Base-by-base conservation (phyloP, 805 yeast species). In the Metschnikowia bowlesiae region DNA sequence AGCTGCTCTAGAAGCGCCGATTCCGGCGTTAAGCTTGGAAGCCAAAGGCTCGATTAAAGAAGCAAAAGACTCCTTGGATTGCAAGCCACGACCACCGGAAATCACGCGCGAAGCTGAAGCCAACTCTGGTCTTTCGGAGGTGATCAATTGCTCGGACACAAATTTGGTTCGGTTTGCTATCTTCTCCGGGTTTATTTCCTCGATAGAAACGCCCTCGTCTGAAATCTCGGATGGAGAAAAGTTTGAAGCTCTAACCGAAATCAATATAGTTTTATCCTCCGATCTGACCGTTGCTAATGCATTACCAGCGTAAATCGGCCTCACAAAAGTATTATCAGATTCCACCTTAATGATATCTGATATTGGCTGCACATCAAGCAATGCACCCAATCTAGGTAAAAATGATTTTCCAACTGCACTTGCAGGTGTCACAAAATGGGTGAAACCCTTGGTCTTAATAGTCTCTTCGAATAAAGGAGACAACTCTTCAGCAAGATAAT, bases 1-100 rank as follows among this genome's bases (percentile, higher is more conserved):
- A 33, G 98, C 99, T 16, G 97, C 98, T 68, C 99, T 84, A 7
- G 97, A 89, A 3, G 98, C 98, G 62, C 99, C 99, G 45, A 92
- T 85, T 48, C 96, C 98, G 2, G 98, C 99, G 50, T 83, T 80
- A 52, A 92, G 73, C 53, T 86, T 78, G 51, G 82, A 83, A 7
- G 98, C 97, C 57, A 92, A 75, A 46, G 99, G 98, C 59, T 78
- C 81, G 48, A 94, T 75, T 51, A 89, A 58, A 48, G 76, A 65
- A 49, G 88, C 95, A 67, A 92, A 92, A 50, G 86, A 85, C 65
- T 87, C 97, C 68, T 90, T 91, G 68, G 83, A 83, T 68, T 91
- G 89, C 59, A 92, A 80, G 36, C 96, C 98, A 61, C 97, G 83
- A 39, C 99, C 99, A 38, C 99, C 99, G 28, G 96, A 75, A 30